Percentiles rank a stretch among this genome's conserved stretches.
phyloP scores from a whole-genome alignment of 2,329 filamentous ascomycete species.

The Trichoderma pleuroti region DNA sequence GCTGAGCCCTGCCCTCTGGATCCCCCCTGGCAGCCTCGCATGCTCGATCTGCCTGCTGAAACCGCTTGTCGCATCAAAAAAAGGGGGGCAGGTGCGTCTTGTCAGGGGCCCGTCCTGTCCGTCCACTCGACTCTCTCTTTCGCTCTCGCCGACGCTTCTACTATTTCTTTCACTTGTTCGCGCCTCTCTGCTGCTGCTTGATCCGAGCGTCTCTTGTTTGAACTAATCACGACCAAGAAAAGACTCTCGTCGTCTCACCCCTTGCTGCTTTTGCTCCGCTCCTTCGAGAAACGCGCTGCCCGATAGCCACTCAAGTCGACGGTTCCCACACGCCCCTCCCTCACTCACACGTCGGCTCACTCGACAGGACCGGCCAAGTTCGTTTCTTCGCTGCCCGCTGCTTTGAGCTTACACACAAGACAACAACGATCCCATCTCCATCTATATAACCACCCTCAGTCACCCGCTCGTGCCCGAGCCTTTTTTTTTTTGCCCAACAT shows the following conservation, averaged over 20 bases:
- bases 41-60: conserved; percentile 18
- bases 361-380: neutral
- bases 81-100: conserved; percentile 11
- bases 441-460: conserved; percentile 26
- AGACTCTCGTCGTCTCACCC: conserved; percentile 21
- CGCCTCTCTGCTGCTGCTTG: neutral
- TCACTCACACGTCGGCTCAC: conserved; percentile 17
- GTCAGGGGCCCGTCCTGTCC: conserved; percentile 18
- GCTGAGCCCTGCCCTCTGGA: neutral
- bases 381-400: neutral
- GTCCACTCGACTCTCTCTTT: neutral
- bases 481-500: conserved; percentile 38
- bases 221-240: neutral
- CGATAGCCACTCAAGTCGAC: conserved; percentile 27
- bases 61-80: conserved; percentile 9
- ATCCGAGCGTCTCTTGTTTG: conserved; percentile 7
- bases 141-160: conserved; percentile 13
- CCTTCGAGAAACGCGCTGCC: conserved; percentile 31
- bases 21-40: neutral
- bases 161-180: neutral
- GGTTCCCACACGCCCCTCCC: conserved; percentile 25
- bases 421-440: neutral
- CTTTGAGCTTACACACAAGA: conserved; percentile 13
- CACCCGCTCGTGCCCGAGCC: conserved; percentile 19
- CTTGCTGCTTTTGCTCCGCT: conserved; percentile 30